Evolutionary conservation across 768 basidiomycete genomes (phyloP).

Genomic region (Podaxis rugospora): DNA sequence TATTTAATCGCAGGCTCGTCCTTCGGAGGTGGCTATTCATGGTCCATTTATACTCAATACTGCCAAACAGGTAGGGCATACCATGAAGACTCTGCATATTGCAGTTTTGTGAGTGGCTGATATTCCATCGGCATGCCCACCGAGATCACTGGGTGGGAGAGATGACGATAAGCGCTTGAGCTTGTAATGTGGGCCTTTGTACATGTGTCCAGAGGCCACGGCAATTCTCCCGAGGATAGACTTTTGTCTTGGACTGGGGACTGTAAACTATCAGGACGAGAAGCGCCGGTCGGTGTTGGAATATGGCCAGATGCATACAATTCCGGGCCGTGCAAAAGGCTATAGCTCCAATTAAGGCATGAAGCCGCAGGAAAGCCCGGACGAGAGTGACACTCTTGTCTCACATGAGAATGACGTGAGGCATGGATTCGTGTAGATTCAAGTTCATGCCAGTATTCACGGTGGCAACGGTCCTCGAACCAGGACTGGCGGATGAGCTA

Average conservation of each 20-base stretch:
- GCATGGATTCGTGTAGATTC: too few species aligned
- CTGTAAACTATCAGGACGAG: neutral
- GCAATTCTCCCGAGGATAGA: neutral
- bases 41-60: neutral
- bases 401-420: too few species aligned
- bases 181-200: neutral
- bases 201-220: neutral
- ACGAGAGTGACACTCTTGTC: too few species aligned
- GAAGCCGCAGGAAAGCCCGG: too few species aligned
- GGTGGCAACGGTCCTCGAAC: too few species aligned
- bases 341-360: too few species aligned
- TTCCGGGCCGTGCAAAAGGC: neutral
- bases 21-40: neutral
- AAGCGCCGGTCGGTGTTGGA: neutral
- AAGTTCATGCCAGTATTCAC: too few species aligned
- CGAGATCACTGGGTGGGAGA: neutral
- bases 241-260: neutral
- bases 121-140: neutral
- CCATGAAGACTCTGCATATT: neutral
- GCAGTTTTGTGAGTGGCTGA: neutral
- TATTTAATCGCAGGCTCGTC: neutral
- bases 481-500: too few species aligned
- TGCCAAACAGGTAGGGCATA: neutral
- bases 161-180: slow-evolving; percentile 1
- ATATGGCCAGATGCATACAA: neutral